Percentiles rank a stretch among this genome's conserved stretches.
Evolutionary conservation across 345 rosid genomes (phyloP).

Genomic region (Microthlaspi erraticum): DNA sequence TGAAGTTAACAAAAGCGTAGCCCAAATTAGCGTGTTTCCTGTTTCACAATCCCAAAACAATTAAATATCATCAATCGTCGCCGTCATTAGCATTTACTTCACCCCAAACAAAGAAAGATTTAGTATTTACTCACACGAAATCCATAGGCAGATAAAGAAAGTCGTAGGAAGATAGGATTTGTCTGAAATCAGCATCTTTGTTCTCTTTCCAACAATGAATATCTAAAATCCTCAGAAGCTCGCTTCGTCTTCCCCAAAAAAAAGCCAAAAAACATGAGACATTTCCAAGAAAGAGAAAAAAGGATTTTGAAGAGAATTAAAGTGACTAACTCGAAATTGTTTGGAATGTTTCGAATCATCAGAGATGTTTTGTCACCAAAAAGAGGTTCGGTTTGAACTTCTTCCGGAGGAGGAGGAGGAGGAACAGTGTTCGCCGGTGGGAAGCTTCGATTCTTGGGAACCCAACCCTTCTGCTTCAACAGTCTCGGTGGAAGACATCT

Average conservation of each 20-base stretch:
- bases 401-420: slow-evolving; percentile 7
- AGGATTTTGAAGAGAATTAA: not conserved
- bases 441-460: not conserved
- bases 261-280: not conserved
- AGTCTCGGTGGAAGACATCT: slow-evolving; percentile 28
- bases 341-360: slow-evolving; percentile 59
- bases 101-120: not conserved
- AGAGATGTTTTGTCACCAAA: slow-evolving; percentile 43
- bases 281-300: not conserved
- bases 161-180: slow-evolving; percentile 49
- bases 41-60: not conserved
- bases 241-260: slow-evolving; percentile 47
- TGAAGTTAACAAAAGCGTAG: slow-evolving; percentile 66
- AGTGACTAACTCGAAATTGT: slow-evolving; percentile 45
- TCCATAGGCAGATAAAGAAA: slow-evolving; percentile 67
- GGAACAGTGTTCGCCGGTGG: not conserved
- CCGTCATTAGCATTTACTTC: not conserved
- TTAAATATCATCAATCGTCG: not conserved
- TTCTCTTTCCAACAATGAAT: slow-evolving; percentile 46
- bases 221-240: slow-evolving; percentile 49
- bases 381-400: not conserved
- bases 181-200: not conserved
- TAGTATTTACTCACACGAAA: slow-evolving; percentile 46
- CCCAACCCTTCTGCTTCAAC: not conserved
- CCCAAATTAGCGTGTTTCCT: slow-evolving; percentile 51